Base-by-base conservation (phyloP, 768 basidiomycete species). In the Boletus pseudo-olivaceus region DNA sequence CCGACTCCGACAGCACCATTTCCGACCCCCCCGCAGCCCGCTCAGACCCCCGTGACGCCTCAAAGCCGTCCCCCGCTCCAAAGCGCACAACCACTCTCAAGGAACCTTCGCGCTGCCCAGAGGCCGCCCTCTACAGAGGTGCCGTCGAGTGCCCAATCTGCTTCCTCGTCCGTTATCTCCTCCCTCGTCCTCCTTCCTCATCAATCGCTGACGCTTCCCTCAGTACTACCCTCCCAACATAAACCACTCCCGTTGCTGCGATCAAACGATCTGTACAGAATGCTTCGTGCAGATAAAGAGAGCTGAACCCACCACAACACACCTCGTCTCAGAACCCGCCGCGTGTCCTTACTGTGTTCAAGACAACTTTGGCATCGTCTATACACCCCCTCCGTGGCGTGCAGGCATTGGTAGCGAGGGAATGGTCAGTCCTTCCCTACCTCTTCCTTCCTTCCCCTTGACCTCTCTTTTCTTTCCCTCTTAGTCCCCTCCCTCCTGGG, bases 261-360 rank as follows among this genome's bases (percentile, higher is more conserved):
- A 96, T 77, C 97, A 99, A 62, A 88, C 91, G 20, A 96, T 99
- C 57, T 99, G 97, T 69, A 98, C 97, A 35, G 97, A 99, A 73
- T 99, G 97, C 69, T 98, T 99, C 66, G 93, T 98, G 20, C 96
- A 98, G 74, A 98, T 99, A 75, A 98, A 98, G 76, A 88, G 97
- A 51, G 84, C 82, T 34, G 97, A 99, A 58, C 93, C 97, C 7
- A 96, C 93, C 0, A 79, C 93, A 7, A 98, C 94, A 0, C 95
- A 98, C 72, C 78, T 98, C 55, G 93, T 94, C 49, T 96, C 94
- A 9, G 97, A 99, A 65, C 93, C 94, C 2, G 94, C 96, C 14
- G 90, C 93, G 3, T 99, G 97, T 69, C 97, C 97, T 7, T 99
- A 91, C 68, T 99, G 97, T 63, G 92, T 98, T 32, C 96, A 98